Evolutionary conservation across 2,329 filamentous ascomycete genomes (phyloP).

Genomic region (Lecanosticta acicola): DNA sequence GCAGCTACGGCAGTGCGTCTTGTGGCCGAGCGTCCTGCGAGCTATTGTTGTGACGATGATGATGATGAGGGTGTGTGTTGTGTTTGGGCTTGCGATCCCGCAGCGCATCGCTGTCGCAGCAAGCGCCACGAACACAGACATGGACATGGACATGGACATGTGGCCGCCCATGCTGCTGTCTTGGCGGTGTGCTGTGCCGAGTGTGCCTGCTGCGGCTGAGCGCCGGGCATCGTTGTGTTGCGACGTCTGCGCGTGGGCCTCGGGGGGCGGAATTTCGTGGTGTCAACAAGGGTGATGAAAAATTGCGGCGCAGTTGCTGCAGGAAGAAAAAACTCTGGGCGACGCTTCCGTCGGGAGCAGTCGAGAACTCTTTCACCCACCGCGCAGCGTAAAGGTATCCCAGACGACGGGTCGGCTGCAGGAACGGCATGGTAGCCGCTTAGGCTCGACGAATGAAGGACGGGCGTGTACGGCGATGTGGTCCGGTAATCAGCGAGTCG

Average conservation of each 20-base stretch:
- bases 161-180: too few relatives aligned
- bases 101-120: conserved; percentile 1
- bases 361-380: too few relatives aligned
- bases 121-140: neutral
- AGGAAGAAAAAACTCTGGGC: neutral
- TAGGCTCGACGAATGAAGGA: conserved; percentile 5
- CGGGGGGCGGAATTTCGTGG: neutral
- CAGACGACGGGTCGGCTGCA: conserved; percentile 1
- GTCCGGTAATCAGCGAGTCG: neutral
- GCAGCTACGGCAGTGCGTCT: too few relatives aligned
- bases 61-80: neutral
- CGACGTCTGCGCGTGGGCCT: neutral
- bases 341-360: too few relatives aligned
- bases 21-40: too few relatives aligned
- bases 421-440: conserved; percentile 4
- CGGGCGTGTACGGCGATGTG: neutral
- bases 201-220: neutral
- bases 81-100: neutral
- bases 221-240: too few relatives aligned
- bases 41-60: neutral
- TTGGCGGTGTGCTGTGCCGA: neutral
- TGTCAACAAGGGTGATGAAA: neutral
- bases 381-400: neutral
- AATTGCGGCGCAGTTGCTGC: neutral
- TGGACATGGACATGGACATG: too few relatives aligned